These are phyloP conservation scores for Filobasidium uniguttulatum DNA, from an alignment of 1,284 basidiomycete species.

Conservation along the genomic window DNA sequence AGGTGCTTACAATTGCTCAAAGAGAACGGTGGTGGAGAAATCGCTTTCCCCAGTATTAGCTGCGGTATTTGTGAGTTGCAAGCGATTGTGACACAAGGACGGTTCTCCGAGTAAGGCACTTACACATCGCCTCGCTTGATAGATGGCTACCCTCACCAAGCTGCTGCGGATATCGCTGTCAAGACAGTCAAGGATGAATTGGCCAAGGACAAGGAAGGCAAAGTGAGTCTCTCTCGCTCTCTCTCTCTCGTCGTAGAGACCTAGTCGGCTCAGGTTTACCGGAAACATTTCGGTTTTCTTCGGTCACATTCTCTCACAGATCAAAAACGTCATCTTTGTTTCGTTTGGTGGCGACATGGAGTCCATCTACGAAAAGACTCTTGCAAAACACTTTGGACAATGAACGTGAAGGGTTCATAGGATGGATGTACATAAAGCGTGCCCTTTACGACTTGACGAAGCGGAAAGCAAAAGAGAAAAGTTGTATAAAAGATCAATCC, in stretches of 20 bases:
- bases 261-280: background rate
- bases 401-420: too few species aligned
- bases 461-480: too few species aligned
- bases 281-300: too few species aligned
- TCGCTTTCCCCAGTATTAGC: constrained; percentile 42
- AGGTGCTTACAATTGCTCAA: constrained; percentile 50
- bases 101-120: background rate
- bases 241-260: background rate
- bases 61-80: constrained; percentile 30
- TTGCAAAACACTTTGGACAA: constrained; percentile 24
- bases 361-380: constrained; percentile 23
- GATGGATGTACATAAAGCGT: too few species aligned
- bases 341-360: constrained; percentile 30
- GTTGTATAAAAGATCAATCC: too few species aligned
- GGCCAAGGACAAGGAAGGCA: constrained; percentile 17
- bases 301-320: constrained; percentile 17
- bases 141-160: constrained; percentile 36
- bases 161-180: constrained; percentile 30
- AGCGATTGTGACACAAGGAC: background rate
- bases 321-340: constrained; percentile 31
- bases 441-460: too few species aligned
- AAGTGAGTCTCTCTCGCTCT: constrained; percentile 1
- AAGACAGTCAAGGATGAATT: constrained; percentile 24
- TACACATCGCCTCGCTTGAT: background rate
- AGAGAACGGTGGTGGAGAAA: constrained; percentile 46